These are phyloP conservation scores for Acarospora socialis DNA, from an alignment of 2,329 filamentous ascomycete species.

Conservation along the genomic window DNA sequence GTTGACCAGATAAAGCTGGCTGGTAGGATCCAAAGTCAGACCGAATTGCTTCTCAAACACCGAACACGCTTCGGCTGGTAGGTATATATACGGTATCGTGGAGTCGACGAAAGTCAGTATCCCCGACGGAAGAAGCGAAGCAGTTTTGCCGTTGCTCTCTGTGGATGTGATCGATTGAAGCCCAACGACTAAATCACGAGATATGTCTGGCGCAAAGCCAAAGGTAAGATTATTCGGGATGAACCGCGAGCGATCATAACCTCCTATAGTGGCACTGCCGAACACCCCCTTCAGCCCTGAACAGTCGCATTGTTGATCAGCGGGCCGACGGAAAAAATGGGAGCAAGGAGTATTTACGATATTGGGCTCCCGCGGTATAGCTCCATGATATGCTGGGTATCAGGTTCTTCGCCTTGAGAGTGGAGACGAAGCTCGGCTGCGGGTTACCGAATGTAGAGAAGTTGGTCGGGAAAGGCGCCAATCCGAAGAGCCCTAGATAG, in stretches of 20 bases:
- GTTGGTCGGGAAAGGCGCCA: slow-evolving; percentile 23
- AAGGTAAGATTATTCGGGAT: not conserved
- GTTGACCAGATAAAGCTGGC: not conserved
- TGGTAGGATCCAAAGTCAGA: not conserved
- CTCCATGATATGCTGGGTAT: slow-evolving; percentile 24
- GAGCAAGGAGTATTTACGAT: no score
- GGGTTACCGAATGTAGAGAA: slow-evolving; percentile 22
- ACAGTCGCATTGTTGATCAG: no score
- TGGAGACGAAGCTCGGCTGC: slow-evolving; percentile 22
- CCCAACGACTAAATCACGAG: not conserved
- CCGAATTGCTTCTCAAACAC: not conserved
- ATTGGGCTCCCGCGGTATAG: slow-evolving; percentile 26
- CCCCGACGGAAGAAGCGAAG: not conserved
- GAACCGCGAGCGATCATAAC: not conserved
- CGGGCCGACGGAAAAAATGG: no score
- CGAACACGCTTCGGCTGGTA: not conserved
- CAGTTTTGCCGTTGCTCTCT: not conserved
- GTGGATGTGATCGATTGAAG: not conserved
- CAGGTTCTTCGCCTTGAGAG: slow-evolving; percentile 19
- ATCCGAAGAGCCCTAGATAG: slow-evolving; percentile 22
- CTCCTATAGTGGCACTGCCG: not conserved
- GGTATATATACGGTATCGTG: not conserved
- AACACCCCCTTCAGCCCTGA: no score
- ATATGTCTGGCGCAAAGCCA: not conserved
- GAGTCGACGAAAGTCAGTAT: not conserved